Percentiles rank a stretch among this genome's conserved stretches.
Evolutionary conservation across 139 green algal species (phyloP).

Genomic region (Diplosphaera chodatii): DNA sequence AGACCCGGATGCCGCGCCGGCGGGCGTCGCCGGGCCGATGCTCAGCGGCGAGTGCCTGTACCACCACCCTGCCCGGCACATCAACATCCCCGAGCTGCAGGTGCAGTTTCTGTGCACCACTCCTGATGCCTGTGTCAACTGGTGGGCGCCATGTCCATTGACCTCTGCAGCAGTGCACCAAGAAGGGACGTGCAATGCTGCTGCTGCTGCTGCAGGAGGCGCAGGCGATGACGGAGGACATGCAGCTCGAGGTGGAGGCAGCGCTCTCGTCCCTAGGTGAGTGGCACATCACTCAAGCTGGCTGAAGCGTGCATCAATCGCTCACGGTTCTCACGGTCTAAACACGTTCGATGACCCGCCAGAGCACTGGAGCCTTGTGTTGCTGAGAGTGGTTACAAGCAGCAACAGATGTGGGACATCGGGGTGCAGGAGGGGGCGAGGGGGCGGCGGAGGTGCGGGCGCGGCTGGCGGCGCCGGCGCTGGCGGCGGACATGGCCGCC

Average conservation of each 20-base stretch:
- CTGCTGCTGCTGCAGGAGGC: conserved; percentile 14
- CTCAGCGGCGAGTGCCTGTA: conserved; percentile 21
- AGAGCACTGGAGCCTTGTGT: no score
- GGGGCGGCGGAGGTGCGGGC: not conserved
- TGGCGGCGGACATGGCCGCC: conserved; percentile 76
- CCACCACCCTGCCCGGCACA: conserved; percentile 15
- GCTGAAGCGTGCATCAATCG: no score
- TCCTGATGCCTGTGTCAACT: no score
- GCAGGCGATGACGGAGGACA: conserved; percentile 46
- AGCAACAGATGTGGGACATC: no score
- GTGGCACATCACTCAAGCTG: no score
- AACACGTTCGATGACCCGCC: no score
- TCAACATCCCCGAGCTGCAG: conserved; percentile 35
- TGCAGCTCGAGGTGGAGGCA: conserved; percentile 35
- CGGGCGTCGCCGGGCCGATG: not conserved
- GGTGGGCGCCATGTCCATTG: no score
- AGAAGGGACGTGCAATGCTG: no score
- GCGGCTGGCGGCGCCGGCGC: conserved; percentile 41
- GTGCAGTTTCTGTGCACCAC: not conserved
- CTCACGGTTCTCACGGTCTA: no score
- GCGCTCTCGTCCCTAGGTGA: conserved; percentile 28
- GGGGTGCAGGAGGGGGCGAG: not conserved
- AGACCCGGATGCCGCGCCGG: not conserved
- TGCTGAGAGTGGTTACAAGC: no score
- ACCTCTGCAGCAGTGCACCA: not conserved